phyloP scores from a whole-genome alignment of 805 yeast genomes.

The Lachancea sp. region DNA sequence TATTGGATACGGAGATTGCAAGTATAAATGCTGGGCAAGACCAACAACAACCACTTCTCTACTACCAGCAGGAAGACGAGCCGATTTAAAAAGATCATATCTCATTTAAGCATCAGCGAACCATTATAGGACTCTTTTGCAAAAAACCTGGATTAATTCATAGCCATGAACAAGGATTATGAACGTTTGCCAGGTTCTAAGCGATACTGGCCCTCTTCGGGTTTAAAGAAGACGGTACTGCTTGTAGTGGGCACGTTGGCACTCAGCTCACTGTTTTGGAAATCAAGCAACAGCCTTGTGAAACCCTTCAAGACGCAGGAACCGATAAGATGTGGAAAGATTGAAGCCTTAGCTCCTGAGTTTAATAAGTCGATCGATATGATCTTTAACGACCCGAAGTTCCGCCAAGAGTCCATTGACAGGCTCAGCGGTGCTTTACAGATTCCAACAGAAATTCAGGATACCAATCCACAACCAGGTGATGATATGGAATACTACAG shows the following conservation, averaged over 20 bases:
- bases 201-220: neutral
- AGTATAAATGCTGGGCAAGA: too few species aligned
- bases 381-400: slow-evolving; percentile 31
- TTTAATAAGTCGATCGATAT: slow-evolving; percentile 22
- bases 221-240: neutral
- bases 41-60: too few species aligned
- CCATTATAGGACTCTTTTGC: too few species aligned
- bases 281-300: neutral
- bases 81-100: too few species aligned
- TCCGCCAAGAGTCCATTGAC: slow-evolving; percentile 36
- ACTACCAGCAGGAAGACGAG: too few species aligned
- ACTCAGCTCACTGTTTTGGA: neutral
- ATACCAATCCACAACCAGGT: slow-evolving; percentile 37
- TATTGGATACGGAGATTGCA: too few species aligned
- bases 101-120: too few species aligned
- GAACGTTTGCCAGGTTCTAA: neutral
- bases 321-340: slow-evolving; percentile 14
- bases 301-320: neutral
- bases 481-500: slow-evolving; percentile 40
- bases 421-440: slow-evolving; percentile 53
- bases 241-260: slow-evolving; percentile 2
- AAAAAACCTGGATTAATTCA: too few species aligned
- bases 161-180: neutral
- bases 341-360: slow-evolving; percentile 23
- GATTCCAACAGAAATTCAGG: slow-evolving; percentile 59